Evolutionary conservation across 108 stramenopile species (phyloP).

Genomic region (Cyclotella choctawhatcheeana): DNA sequence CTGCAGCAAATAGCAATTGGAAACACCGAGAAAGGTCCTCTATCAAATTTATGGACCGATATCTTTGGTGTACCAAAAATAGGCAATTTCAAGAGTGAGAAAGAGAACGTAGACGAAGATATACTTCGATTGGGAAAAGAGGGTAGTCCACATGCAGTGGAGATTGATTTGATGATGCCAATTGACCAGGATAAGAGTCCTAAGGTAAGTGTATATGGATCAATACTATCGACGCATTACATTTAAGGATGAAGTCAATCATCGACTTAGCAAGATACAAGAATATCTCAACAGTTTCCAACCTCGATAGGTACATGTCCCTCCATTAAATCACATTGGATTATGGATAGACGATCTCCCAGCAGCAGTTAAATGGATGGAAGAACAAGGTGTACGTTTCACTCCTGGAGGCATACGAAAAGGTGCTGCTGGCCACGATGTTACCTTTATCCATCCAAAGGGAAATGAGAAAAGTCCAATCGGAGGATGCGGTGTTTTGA

Average conservation of each 20-base stretch:
- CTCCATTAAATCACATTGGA: conserved; percentile 97
- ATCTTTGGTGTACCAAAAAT: conserved; percentile 81
- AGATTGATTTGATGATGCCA: conserved; percentile 98
- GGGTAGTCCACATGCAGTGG: conserved; percentile 74
- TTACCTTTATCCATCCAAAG: conserved; percentile 98
- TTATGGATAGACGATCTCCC: conserved; percentile 95
- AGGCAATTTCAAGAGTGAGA: conserved; percentile 70
- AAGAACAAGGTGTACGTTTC: conserved; percentile 63
- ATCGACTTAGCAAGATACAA: too few species aligned
- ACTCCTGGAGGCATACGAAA: conserved; percentile 76
- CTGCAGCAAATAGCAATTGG: conserved; percentile 98
- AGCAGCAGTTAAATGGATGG: conserved; percentile 87
- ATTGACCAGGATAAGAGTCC: conserved; percentile 81
- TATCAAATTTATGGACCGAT: conserved; percentile 86
- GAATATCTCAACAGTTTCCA: too few species aligned
- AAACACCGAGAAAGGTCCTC: conserved; percentile 59
- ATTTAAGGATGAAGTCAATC: too few species aligned
- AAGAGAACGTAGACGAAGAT: conserved; percentile 98
- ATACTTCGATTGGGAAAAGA: conserved; percentile 84
- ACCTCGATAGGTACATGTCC: conserved; percentile 93
- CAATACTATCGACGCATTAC: too few species aligned
- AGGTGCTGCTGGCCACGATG: conserved; percentile 95
- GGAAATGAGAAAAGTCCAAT: conserved; percentile 89
- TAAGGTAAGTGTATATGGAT: conserved; percentile 53
- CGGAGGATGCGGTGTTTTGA: conserved; percentile 92